Percentiles rank a stretch among this genome's conserved stretches.
Evolutionary conservation across 768 basidiomycete genomes (phyloP).

Genomic region (Panellus pusillus): DNA sequence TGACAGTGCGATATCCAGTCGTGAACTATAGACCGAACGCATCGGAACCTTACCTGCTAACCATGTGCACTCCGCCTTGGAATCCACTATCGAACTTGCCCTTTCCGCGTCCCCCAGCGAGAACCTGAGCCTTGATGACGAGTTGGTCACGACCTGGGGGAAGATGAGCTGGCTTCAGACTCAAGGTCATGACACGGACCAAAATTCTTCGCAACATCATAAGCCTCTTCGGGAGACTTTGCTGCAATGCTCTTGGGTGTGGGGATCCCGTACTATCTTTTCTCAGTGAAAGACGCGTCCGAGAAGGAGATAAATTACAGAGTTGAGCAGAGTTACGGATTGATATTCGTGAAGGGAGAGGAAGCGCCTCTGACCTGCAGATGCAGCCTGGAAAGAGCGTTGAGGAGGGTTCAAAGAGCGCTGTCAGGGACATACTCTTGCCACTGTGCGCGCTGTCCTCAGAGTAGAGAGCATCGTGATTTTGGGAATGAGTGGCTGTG

Average conservation of each 20-base stretch:
- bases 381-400: conserved; percentile 48
- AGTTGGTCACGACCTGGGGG: conserved; percentile 67
- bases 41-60: conserved; percentile 62
- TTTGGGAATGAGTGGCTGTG: background rate
- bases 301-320: conserved; percentile 48
- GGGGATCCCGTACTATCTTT: conserved; percentile 82
- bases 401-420: conserved; percentile 2
- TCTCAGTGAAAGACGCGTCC: background rate
- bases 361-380: conserved; percentile 84
- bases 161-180: conserved; percentile 6
- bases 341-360: conserved; percentile 99
- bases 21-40: conserved; percentile 2
- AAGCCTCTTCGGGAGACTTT: conserved; percentile 86
- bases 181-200: conserved; percentile 46
- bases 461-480: conserved; percentile 64
- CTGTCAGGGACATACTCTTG: conserved; percentile 51
- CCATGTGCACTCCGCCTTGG: conserved; percentile 95
- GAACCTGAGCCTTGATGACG: conserved; percentile 98
- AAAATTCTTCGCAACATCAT: conserved; percentile 84
- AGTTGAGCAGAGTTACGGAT: conserved; percentile 91
- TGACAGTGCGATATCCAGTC: conserved; percentile 28
- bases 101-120: conserved; percentile 98
- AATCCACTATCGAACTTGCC: conserved; percentile 95
- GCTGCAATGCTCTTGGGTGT: conserved; percentile 92
- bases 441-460: conserved; percentile 62